Evolutionary conservation across 495 filamentous ascomycete genomes (phyloP).

Genomic region (Xylaria acuta): DNA sequence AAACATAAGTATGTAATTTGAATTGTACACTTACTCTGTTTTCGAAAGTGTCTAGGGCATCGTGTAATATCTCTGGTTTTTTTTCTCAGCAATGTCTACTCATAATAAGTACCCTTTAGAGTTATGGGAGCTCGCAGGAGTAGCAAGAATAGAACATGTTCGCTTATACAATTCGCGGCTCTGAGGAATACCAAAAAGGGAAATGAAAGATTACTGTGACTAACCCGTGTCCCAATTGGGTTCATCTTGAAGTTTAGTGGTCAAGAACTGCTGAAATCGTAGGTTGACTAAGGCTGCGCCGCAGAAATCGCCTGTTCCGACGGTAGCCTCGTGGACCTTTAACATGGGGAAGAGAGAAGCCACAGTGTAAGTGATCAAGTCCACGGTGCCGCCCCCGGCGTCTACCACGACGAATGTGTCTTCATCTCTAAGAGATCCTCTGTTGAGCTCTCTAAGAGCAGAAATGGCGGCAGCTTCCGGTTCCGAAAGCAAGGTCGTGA

Average conservation of each 20-base stretch:
- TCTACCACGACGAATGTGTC: conserved; percentile 59
- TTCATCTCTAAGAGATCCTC: conserved; percentile 22
- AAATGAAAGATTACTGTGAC: not conserved
- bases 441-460: conserved; percentile 20
- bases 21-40: not conserved
- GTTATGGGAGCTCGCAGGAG: not conserved
- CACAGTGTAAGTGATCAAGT: conserved; percentile 60
- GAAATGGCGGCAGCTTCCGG: conserved; percentile 8
- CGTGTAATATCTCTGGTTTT: not conserved
- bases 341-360: conserved; percentile 54
- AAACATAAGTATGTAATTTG: not conserved
- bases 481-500: not conserved
- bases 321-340: conserved; percentile 54
- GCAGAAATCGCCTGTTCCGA: conserved; percentile 60
- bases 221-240: not conserved
- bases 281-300: conserved; percentile 64
- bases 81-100: not conserved
- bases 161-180: not conserved
- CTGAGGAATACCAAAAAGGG: not conserved
- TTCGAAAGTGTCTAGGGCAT: not conserved
- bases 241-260: conserved; percentile 38
- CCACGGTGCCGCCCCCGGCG: conserved; percentile 67
- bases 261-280: conserved; percentile 54
- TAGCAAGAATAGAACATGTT: not conserved
- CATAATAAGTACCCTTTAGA: not conserved